Evolutionary conservation across 257 asterid species (phyloP).

Genomic region (Verbena officinalis): DNA sequence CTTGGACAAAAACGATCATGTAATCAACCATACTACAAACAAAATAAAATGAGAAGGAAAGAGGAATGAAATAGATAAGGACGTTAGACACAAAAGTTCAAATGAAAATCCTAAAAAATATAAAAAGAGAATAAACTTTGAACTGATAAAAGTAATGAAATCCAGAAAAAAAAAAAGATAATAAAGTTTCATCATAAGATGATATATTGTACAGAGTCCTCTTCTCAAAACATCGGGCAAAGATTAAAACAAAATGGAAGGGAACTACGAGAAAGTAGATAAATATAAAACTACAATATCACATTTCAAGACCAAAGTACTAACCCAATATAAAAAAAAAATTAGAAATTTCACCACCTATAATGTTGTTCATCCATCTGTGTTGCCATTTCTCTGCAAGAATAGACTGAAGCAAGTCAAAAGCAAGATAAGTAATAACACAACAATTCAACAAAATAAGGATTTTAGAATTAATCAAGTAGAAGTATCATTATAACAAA

Average conservation of each 20-base stretch:
- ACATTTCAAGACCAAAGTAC: conserved; percentile 23
- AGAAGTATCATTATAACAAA: not conserved
- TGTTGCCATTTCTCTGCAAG: conserved; percentile 43
- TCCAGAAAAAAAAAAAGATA: conserved; percentile 15
- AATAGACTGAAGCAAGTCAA: conserved; percentile 30
- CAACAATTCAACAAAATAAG: not conserved
- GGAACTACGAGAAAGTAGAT: conserved; percentile 21
- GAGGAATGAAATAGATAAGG: not conserved
- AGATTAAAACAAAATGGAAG: conserved; percentile 19
- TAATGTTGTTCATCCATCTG: conserved; percentile 27
- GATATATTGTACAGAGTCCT: conserved; percentile 11
- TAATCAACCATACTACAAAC: conserved; percentile 15
- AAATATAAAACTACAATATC: conserved; percentile 10
- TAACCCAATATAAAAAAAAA: conserved; percentile 17
- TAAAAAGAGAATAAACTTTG: conserved; percentile 23
- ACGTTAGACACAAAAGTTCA: conserved; percentile 14
- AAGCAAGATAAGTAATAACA: conserved; percentile 21
- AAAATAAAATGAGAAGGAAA: not conserved
- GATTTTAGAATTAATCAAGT: not conserved
- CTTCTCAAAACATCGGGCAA: conserved; percentile 21
- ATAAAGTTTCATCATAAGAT: conserved; percentile 15
- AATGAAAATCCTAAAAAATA: conserved; percentile 10
- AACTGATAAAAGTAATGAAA: conserved; percentile 24
- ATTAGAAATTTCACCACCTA: conserved; percentile 28
- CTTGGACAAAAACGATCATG: conserved; percentile 17